Conservation (phyloP, 768 basidiomycete genomes). For the Leccinellum luteum region DNA sequence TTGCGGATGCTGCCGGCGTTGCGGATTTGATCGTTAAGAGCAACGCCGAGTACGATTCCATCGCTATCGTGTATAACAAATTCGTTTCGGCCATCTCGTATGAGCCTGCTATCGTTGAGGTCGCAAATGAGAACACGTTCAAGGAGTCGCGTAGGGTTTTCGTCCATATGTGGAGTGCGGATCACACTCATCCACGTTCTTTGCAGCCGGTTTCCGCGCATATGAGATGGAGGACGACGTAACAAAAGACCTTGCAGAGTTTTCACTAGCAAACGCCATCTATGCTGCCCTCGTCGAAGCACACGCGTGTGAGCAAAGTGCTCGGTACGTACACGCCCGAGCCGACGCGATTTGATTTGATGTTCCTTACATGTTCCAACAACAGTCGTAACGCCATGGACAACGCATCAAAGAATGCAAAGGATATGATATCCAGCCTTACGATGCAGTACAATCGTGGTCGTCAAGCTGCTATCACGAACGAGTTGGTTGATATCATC, state of each 20-base stretch:
- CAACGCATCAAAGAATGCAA: slow-evolving; percentile 98
- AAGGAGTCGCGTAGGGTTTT: slow-evolving; percentile 69
- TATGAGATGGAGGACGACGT: slow-evolving; percentile 99
- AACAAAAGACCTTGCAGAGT: slow-evolving; percentile 91
- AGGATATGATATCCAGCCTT: slow-evolving; percentile 84
- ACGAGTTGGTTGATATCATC: slow-evolving; percentile 90
- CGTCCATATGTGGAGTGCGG: background rate
- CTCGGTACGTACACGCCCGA: slow-evolving; percentile 53
- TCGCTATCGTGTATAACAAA: slow-evolving; percentile 77
- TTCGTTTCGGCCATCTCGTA: slow-evolving; percentile 91
- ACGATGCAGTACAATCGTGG: slow-evolving; percentile 98
- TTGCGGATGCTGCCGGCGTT: slow-evolving; percentile 91
- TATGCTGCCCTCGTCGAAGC: slow-evolving; percentile 92
- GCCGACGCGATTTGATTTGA: too few species aligned
- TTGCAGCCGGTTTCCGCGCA: slow-evolving; percentile 78
- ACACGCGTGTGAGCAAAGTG: slow-evolving; percentile 92
- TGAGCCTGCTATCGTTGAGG: slow-evolving; percentile 70
- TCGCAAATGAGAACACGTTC: slow-evolving; percentile 80
- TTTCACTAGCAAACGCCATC: slow-evolving; percentile 94
- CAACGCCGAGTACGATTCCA: slow-evolving; percentile 83
- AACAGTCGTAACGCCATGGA: slow-evolving; percentile 95
- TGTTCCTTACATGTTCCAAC: background rate
- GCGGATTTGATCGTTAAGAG: slow-evolving; percentile 89
- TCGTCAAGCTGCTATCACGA: slow-evolving; percentile 96
- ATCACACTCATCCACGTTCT: background rate